Percentiles rank a stretch among this genome's conserved stretches.
phyloP scores from a whole-genome alignment of 768 basidiomycete species.

The Myochromella boudieri region DNA sequence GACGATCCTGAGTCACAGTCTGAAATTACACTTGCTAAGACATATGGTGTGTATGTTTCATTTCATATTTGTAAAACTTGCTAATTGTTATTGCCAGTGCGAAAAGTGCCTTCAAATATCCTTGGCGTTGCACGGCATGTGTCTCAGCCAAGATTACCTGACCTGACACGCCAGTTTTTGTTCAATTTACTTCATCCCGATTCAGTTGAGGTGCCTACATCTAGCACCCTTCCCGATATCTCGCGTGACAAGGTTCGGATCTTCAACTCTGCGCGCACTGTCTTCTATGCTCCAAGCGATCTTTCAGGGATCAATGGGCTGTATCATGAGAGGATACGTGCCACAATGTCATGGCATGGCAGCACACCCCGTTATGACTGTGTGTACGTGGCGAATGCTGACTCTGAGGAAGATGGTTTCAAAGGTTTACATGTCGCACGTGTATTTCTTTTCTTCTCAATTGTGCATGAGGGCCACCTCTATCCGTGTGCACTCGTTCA shows the following conservation, averaged over 20 bases:
- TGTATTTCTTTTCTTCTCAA: constrained; percentile 1
- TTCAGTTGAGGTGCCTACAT: constrained; percentile 12
- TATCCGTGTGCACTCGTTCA: constrained; percentile 22
- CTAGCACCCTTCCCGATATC: constrained; percentile 17
- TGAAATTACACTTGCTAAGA: constrained; percentile 5
- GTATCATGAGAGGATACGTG: constrained; percentile 24
- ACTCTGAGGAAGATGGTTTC: not conserved
- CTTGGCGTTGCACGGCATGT: constrained; percentile 15
- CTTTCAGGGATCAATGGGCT: constrained; percentile 20
- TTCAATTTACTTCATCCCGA: constrained; percentile 21
- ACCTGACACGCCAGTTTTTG: constrained; percentile 25
- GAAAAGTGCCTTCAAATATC: constrained; percentile 3
- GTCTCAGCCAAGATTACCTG: constrained; percentile 18
- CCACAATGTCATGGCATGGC: constrained; percentile 24
- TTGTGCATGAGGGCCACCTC: not conserved
- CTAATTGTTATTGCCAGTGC: not conserved
- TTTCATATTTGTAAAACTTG: not conserved
- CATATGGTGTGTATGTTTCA: constrained; percentile 9
- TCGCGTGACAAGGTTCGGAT: constrained; percentile 9
- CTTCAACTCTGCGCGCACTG: constrained; percentile 27
- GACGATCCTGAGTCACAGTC: constrained; percentile 5
- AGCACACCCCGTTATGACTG: constrained; percentile 25
- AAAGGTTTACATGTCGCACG: constrained; percentile 7
- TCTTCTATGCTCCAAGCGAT: constrained; percentile 26
- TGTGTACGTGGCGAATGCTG: too few species aligned